These are phyloP conservation scores for Inga oerstediana DNA, from an alignment of 306 rosid species.

Conservation along the genomic window DNA sequence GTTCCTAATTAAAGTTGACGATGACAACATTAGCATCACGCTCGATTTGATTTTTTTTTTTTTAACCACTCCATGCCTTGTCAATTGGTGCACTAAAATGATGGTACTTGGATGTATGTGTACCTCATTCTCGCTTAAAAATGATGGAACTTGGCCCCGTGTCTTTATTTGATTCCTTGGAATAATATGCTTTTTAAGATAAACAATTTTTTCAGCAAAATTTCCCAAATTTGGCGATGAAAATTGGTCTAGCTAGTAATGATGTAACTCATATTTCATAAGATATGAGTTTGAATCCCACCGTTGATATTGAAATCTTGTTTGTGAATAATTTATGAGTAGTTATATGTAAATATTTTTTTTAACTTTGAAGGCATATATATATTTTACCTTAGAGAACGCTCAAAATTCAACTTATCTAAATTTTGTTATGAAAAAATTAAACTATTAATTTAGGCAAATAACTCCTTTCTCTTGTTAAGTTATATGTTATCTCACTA, in stretches of 20 bases:
- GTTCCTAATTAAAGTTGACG: slow-evolving; percentile 34
- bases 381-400: too few species aligned
- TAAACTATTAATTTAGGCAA: too few species aligned
- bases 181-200: background rate
- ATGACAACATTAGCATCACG: slow-evolving; percentile 41
- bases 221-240: background rate
- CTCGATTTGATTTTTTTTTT: too few species aligned
- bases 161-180: background rate
- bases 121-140: slow-evolving; percentile 1
- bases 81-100: background rate
- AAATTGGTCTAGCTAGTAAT: background rate
- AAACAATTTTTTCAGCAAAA: background rate
- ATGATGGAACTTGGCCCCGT: background rate
- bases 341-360: background rate
- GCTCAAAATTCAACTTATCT: too few species aligned
- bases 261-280: background rate
- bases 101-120: background rate
- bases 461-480: too few species aligned
- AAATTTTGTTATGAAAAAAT: too few species aligned
- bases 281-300: background rate
- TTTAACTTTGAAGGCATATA: too few species aligned
- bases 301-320: too few species aligned
- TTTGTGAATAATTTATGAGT: too few species aligned
- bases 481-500: too few species aligned
- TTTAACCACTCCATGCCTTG: background rate